phyloP scores from a whole-genome alignment of 83 land plant genomes.

The Diphasiastrum complanatum region DNA sequence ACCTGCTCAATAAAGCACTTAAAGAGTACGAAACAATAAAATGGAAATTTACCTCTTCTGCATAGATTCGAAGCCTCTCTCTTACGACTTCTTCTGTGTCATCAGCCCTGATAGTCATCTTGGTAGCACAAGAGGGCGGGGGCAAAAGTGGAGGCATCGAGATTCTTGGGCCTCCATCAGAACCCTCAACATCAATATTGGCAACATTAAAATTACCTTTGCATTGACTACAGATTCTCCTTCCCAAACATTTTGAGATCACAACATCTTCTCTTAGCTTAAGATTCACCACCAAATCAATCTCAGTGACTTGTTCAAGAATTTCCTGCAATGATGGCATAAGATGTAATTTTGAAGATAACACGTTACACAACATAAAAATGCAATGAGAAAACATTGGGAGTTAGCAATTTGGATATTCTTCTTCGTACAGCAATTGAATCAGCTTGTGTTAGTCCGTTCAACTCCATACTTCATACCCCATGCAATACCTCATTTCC shows the following conservation, averaged over 20 bases:
- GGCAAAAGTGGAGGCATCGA: constrained; percentile 26
- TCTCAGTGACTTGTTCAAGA: constrained; percentile 70
- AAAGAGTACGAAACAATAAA: background rate
- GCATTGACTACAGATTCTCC: constrained; percentile 40
- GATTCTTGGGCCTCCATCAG: constrained; percentile 16
- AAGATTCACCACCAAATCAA: constrained; percentile 77
- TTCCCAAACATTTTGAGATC: constrained; percentile 35
- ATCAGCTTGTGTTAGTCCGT: too few species aligned
- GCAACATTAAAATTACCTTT: constrained; percentile 32
- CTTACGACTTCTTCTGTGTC: constrained; percentile 29
- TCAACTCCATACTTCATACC: too few species aligned
- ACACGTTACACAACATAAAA: too few species aligned
- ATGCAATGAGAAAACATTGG: too few species aligned
- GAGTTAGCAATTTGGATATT: too few species aligned
- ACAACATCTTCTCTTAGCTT: constrained; percentile 46
- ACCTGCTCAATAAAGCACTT: background rate
- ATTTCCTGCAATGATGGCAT: constrained; percentile 60
- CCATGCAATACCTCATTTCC: too few species aligned
- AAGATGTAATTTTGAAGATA: too few species aligned
- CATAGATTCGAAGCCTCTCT: constrained; percentile 41
- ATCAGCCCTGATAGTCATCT: constrained; percentile 22
- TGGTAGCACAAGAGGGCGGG: constrained; percentile 21
- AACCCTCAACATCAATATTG: constrained; percentile 17
- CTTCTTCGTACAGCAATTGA: too few species aligned
- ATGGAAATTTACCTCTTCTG: constrained; percentile 47